phyloP scores from a whole-genome alignment of 441 rosid species.

The Bocquillonia castaneifolia region DNA sequence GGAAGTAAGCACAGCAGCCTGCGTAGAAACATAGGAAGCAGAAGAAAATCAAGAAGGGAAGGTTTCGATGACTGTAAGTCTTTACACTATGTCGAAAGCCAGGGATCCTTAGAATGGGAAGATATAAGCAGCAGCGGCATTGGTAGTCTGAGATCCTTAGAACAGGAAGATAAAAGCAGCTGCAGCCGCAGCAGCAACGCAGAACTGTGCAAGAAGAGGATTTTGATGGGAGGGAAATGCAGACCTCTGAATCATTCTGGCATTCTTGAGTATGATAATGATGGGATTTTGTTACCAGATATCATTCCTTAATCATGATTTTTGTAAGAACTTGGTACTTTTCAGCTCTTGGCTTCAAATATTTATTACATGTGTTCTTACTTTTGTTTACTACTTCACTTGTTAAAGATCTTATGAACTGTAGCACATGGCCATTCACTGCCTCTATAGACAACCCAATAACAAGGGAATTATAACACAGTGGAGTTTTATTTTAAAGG shows the following conservation, averaged over 20 bases:
- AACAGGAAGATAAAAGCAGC: not conserved
- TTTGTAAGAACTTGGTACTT: not conserved
- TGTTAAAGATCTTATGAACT: no score
- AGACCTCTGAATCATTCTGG: conserved; percentile 48
- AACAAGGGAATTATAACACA: conserved; percentile 3
- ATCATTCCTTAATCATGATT: not conserved
- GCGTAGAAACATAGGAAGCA: conserved; percentile 9
- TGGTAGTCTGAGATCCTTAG: not conserved
- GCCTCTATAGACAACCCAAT: no score
- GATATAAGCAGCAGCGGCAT: not conserved
- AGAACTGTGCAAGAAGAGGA: conserved; percentile 77
- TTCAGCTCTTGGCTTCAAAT: no score
- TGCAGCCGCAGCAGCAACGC: no score
- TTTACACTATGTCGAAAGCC: not conserved
- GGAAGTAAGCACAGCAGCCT: not conserved
- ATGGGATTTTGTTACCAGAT: conserved; percentile 52
- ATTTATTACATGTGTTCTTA: no score
- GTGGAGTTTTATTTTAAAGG: conserved; percentile 21
- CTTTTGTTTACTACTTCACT: no score
- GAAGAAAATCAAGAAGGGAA: not conserved
- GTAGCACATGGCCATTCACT: no score
- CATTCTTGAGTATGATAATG: conserved; percentile 40
- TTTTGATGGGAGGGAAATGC: conserved; percentile 68
- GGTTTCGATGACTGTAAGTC: not conserved
- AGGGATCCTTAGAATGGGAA: not conserved